Evolutionary conservation across 108 stramenopile genomes (phyloP).

Genomic region (Halocafeteria seosinensis): DNA sequence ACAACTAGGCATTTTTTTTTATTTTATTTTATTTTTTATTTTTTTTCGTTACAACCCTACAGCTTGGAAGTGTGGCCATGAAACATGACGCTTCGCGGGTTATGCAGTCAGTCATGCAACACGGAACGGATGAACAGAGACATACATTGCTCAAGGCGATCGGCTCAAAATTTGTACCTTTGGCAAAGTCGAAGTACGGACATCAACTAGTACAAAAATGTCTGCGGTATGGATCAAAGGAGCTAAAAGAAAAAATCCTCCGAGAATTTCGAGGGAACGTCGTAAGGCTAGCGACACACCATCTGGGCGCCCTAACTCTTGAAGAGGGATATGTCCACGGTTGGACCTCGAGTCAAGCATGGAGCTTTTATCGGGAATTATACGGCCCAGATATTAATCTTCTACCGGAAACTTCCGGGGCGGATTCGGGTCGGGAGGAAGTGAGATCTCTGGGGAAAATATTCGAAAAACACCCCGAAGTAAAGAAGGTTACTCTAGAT

Average conservation of each 20-base stretch:
- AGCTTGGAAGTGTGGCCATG: too few species aligned
- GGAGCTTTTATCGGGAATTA: neutral
- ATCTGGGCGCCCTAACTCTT: neutral
- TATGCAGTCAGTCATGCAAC: slow-evolving; percentile 22
- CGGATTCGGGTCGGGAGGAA: neutral
- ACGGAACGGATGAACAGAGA: slow-evolving; percentile 18
- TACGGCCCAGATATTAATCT: neutral
- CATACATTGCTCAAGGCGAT: slow-evolving; percentile 18
- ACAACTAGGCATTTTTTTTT: too few species aligned
- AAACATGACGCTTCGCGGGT: slow-evolving; percentile 32
- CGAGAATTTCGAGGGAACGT: slow-evolving; percentile 14
- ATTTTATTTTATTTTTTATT: too few species aligned
- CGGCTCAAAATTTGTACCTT: slow-evolving; percentile 16
- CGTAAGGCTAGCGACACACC: slow-evolving; percentile 21
- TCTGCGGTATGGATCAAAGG: slow-evolving; percentile 10
- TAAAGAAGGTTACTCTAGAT: neutral
- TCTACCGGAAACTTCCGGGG: neutral
- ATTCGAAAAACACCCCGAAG: neutral
- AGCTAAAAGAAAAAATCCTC: slow-evolving; percentile 13
- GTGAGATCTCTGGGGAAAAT: neutral
- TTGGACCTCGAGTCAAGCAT: neutral
- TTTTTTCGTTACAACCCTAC: too few species aligned
- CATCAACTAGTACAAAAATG: slow-evolving; percentile 24
- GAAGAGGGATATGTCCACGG: neutral
- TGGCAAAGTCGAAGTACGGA: slow-evolving; percentile 26